These are phyloP conservation scores for Acacia confusa DNA, from an alignment of 306 rosid species.

Conservation along the genomic window DNA sequence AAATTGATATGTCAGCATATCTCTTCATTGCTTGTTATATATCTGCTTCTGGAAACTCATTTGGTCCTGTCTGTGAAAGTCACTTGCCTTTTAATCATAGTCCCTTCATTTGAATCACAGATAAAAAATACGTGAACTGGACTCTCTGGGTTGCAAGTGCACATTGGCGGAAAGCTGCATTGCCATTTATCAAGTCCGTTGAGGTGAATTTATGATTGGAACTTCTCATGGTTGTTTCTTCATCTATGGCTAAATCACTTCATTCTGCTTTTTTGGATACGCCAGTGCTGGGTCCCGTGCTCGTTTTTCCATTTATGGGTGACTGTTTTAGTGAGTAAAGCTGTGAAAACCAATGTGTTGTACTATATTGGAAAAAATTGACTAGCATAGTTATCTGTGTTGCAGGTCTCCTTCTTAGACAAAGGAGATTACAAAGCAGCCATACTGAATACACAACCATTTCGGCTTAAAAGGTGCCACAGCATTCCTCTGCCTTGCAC, in stretches of 20 bases:
- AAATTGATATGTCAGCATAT: not conserved
- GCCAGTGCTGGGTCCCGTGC: not conserved
- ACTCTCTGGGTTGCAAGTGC: conserved; percentile 75
- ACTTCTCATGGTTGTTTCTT: conserved; percentile 26
- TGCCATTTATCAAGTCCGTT: conserved; percentile 79
- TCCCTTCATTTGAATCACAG: conserved; percentile 51
- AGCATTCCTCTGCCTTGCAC: not conserved
- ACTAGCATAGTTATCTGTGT: conserved; percentile 18
- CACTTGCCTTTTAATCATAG: not conserved
- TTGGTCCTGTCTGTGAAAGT: not conserved
- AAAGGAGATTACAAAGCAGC: conserved; percentile 53
- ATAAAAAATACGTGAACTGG: conserved; percentile 86
- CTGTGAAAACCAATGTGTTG: not conserved
- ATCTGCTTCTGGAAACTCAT: conserved; percentile 16
- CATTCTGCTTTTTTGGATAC: conserved; percentile 2
- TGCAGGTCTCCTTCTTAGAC: conserved; percentile 55
- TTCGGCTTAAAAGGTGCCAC: conserved; percentile 52
- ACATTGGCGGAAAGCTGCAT: conserved; percentile 77
- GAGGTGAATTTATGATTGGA: conserved; percentile 62
- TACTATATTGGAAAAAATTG: conserved; percentile 10
- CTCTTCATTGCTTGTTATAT: not conserved
- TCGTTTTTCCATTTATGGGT: not conserved
- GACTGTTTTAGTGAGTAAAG: not conserved
- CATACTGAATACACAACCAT: conserved; percentile 47
- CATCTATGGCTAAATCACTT: conserved; percentile 3